Percentiles rank a stretch among this genome's conserved stretches.
phyloP scores from a whole-genome alignment of 768 basidiomycete species.

The Artomyces pyxidatus region DNA sequence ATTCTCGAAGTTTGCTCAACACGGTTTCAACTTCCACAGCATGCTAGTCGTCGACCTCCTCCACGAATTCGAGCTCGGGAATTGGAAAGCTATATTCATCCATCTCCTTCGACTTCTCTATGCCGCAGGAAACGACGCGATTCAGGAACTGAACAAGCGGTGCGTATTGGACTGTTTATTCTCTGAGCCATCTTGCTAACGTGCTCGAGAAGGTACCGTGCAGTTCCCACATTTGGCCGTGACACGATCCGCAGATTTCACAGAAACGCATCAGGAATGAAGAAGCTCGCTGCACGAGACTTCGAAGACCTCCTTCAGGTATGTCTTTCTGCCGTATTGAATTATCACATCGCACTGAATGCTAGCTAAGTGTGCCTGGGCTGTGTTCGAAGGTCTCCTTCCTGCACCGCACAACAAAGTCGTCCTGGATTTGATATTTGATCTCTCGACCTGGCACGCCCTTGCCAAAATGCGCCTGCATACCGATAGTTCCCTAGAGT shows the following conservation, averaged over 20 bases:
- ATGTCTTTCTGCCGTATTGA: not conserved
- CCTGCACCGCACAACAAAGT: conserved; percentile 15
- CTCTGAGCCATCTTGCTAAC: not conserved
- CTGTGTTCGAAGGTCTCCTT: conserved; percentile 20
- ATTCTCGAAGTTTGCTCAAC: conserved; percentile 21
- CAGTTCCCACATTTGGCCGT: conserved; percentile 21
- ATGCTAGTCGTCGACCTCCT: conserved; percentile 30
- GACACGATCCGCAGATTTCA: conserved; percentile 18
- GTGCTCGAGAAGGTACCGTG: conserved; percentile 1
- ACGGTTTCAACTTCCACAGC: conserved; percentile 19
- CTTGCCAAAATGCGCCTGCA: conserved; percentile 23
- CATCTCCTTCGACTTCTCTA: conserved; percentile 30
- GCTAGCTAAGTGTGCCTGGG: conserved; percentile 16
- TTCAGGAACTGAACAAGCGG: conserved; percentile 21
- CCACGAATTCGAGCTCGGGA: conserved; percentile 34
- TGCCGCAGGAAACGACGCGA: conserved; percentile 3
- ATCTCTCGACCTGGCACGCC: conserved; percentile 19
- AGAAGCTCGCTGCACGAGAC: conserved; percentile 19
- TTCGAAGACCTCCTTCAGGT: conserved; percentile 24
- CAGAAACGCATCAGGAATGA: conserved; percentile 17
- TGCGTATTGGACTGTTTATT: conserved; percentile 4
- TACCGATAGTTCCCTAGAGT: conserved; percentile 13
- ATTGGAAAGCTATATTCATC: conserved; percentile 28
- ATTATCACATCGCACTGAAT: not conserved
- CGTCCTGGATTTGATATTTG: conserved; percentile 18